A percentile compares a stretch with the other conserved stretches of the same genome.
These are phyloP conservation scores for Rhizophagus clarus DNA, from an alignment of 192 early-diverging fungal genomes.

Conservation along the genomic window DNA sequence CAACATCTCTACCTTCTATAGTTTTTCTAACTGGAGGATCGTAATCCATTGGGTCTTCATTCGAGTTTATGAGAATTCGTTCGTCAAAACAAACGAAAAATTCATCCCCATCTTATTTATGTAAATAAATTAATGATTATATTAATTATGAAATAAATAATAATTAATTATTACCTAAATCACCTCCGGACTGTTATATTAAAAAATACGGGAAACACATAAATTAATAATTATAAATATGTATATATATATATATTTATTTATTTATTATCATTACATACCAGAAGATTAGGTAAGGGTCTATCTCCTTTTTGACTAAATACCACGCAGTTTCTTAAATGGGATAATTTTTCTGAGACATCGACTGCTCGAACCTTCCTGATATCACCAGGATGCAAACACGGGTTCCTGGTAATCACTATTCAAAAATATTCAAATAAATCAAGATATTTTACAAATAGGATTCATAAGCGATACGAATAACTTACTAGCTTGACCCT, in stretches of 20 bases:
- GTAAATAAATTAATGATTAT: neutral
- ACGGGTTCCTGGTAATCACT: slow-evolving; percentile 59
- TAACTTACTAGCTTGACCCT: neutral
- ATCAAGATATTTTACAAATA: too few relatives aligned
- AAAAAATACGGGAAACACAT: neutral
- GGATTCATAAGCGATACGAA: too few relatives aligned
- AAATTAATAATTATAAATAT: neutral
- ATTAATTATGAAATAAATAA: neutral
- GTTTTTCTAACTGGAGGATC: slow-evolving; percentile 31
- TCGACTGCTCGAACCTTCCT: slow-evolving; percentile 56
- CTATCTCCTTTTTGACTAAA: slow-evolving; percentile 69
- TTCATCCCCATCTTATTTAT: slow-evolving; percentile 18
- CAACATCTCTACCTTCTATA: slow-evolving; percentile 41
- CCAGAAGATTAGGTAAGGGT: slow-evolving; percentile 70
- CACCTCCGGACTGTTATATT: neutral
- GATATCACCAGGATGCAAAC: slow-evolving; percentile 68
- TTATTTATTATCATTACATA: slow-evolving; percentile 63
- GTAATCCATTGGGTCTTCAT: slow-evolving; percentile 56
- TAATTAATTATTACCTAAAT: slow-evolving; percentile 10
- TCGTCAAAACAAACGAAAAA: slow-evolving; percentile 55
- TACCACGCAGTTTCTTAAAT: slow-evolving; percentile 69
- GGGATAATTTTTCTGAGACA: slow-evolving; percentile 37
- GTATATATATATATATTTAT: too few relatives aligned
- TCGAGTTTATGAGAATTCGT: slow-evolving; percentile 37
- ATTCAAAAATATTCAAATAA: neutral